phyloP scores from a whole-genome alignment of 192 early-diverging fungal genomes.

The Coemansia sp. region DNA sequence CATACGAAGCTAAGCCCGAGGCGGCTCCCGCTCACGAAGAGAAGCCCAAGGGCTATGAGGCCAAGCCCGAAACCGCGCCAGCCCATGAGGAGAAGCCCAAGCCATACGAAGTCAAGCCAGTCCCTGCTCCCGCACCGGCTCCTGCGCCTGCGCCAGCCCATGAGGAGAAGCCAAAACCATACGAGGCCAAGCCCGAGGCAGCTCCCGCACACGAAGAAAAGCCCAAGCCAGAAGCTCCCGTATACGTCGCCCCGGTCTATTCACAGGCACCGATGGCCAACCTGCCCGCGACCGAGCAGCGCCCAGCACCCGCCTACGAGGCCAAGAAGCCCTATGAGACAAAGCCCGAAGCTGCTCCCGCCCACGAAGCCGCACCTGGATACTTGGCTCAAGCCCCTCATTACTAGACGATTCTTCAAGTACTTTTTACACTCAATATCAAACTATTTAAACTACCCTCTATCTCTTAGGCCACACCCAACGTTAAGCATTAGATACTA shows the following conservation, averaged over 20 bases:
- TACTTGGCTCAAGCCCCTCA: conserved; percentile 36
- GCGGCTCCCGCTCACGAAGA: not conserved
- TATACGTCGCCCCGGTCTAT: conserved; percentile 15
- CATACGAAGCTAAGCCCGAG: not conserved
- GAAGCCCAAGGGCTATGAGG: not conserved
- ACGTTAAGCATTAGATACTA: no score
- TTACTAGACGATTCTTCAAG: conserved; percentile 23
- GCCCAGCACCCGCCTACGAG: conserved; percentile 3
- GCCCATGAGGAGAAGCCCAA: conserved; percentile 7
- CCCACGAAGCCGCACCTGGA: conserved; percentile 18
- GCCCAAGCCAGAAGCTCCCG: conserved; percentile 10
- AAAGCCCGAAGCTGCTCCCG: conserved; percentile 22
- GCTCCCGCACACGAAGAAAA: conserved; percentile 5
- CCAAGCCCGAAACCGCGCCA: not conserved
- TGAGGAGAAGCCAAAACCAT: not conserved
- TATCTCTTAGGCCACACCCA: not conserved
- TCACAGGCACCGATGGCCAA: not conserved
- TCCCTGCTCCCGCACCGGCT: not conserved
- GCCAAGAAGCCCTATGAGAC: conserved; percentile 19
- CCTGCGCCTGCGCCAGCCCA: not conserved
- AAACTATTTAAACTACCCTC: not conserved
- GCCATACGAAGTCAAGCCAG: not conserved
- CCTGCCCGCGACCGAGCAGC: not conserved
- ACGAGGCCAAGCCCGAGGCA: conserved; percentile 7
- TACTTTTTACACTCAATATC: conserved; percentile 2